These are phyloP conservation scores for Exobasidium cylindrosporum DNA, from an alignment of 1,284 basidiomycete species.

Conservation along the genomic window DNA sequence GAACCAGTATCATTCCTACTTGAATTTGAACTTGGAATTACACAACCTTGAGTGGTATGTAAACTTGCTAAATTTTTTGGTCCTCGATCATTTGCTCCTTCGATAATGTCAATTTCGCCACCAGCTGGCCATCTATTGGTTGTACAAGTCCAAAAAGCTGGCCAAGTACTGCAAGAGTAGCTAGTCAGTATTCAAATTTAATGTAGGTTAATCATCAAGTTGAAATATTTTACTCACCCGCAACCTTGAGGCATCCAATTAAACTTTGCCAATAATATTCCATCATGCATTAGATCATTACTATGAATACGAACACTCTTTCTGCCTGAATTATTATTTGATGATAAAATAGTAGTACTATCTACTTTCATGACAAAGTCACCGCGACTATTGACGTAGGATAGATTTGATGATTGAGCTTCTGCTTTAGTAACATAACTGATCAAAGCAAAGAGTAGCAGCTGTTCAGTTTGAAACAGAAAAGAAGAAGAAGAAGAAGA, in stretches of 20 bases:
- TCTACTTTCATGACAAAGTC: constrained; percentile 1
- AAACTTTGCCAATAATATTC: neutral
- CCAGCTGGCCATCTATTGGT: constrained; percentile 11
- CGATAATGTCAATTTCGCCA: constrained; percentile 20
- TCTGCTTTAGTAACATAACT: constrained; percentile 5
- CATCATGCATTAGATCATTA: neutral
- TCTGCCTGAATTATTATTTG: neutral
- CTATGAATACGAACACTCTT: constrained; percentile 5
- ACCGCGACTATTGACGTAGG: constrained; percentile 3
- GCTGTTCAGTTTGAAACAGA: no score
- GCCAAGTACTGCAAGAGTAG: constrained; percentile 46
- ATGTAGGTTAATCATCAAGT: no score
- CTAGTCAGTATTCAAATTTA: no score
- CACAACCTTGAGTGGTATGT: constrained; percentile 38
- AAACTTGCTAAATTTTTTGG: constrained; percentile 33
- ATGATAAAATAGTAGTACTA: neutral
- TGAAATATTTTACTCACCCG: no score
- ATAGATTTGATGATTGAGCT: constrained; percentile 1
- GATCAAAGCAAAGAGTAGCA: neutral
- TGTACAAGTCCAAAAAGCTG: constrained; percentile 43
- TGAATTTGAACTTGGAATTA: constrained; percentile 15
- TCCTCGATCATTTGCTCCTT: constrained; percentile 41
- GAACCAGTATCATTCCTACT: neutral
- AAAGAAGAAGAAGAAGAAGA: no score
- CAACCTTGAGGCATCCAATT: constrained; percentile 37